Conservation (phyloP, 2,329 filamentous ascomycete genomes). For the Paramyrothecium sp. region DNA sequence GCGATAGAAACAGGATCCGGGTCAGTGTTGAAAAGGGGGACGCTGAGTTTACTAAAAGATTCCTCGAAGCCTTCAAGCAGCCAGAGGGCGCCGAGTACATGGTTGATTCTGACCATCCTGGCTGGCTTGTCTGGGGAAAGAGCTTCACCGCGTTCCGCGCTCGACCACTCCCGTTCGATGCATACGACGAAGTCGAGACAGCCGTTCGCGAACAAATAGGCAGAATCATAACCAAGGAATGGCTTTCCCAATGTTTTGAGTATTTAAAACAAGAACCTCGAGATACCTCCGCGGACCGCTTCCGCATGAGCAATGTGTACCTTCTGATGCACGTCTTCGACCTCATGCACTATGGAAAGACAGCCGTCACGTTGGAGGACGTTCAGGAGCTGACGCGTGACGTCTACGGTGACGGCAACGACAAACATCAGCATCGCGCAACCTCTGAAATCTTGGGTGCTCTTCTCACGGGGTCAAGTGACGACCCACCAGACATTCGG, state of each 20-base stretch:
- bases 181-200: constrained; percentile 79
- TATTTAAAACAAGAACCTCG: constrained; percentile 96
- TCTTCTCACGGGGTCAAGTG: constrained; percentile 75
- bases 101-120: constrained; percentile 87
- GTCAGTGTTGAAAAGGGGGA: constrained; percentile 74
- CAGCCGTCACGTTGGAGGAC: constrained; percentile 79
- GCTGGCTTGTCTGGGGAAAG: constrained; percentile 95
- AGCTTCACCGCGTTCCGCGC: constrained; percentile 77
- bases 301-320: constrained; percentile 84
- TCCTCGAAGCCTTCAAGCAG: constrained; percentile 74
- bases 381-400: constrained; percentile 76
- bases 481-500: constrained; percentile 72
- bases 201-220: constrained; percentile 77
- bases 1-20: constrained; percentile 72
- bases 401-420: constrained; percentile 87
- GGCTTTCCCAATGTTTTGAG: constrained; percentile 85
- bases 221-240: constrained; percentile 73
- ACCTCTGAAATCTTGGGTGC: constrained; percentile 92
- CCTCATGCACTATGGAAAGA: constrained; percentile 77
- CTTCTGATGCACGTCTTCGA: constrained; percentile 89
- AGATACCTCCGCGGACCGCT: constrained; percentile 77
- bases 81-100: constrained; percentile 73
- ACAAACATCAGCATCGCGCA: constrained; percentile 96
- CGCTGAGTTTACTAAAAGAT: constrained; percentile 73
- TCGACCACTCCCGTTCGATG: constrained; percentile 64